phyloP scores from a whole-genome alignment of 495 filamentous ascomycete species.

The Cercophora scortea region DNA sequence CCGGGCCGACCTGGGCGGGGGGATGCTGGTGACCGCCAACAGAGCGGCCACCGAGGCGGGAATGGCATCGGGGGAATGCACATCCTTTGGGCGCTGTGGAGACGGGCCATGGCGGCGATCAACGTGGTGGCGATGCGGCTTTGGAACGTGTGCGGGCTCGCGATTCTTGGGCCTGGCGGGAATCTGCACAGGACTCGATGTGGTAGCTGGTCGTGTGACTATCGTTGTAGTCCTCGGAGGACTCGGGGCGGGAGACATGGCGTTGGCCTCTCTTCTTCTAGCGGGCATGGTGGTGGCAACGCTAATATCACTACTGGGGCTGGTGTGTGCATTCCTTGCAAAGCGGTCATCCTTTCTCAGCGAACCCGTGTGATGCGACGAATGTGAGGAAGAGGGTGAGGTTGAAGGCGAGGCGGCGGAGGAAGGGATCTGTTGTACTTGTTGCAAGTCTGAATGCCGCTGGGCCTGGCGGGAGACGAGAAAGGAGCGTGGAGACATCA shows the following conservation, averaged over 20 bases:
- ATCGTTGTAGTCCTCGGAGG: conserved; percentile 21
- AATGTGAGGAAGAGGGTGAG: not conserved
- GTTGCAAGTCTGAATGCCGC: conserved; percentile 2
- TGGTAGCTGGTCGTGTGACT: conserved; percentile 26
- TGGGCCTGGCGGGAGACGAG: conserved; percentile 19
- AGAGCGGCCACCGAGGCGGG: conserved; percentile 53
- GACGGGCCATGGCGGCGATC: conserved; percentile 7
- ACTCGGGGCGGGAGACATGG: conserved; percentile 19
- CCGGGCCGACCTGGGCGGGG: conserved; percentile 30
- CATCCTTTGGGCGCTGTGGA: conserved; percentile 21
- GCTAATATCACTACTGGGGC: conserved; percentile 5
- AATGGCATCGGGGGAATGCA: conserved; percentile 42
- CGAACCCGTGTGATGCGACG: not conserved
- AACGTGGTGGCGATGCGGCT: conserved; percentile 16
- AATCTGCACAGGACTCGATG: conserved; percentile 40
- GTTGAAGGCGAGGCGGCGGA: not conserved
- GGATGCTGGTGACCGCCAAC: conserved; percentile 53
- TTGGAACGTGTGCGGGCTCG: conserved; percentile 20
- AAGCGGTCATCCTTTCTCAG: conserved; percentile 25
- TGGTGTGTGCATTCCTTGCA: conserved; percentile 5
- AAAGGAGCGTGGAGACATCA: conserved; percentile 34
- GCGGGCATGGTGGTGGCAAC: conserved; percentile 19
- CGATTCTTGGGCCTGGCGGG: conserved; percentile 27
- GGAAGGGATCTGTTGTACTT: not conserved
- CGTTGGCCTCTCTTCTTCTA: conserved; percentile 11